Evolutionary conservation across 495 filamentous ascomycete genomes (phyloP), one percentile per base, ranked within the genome.

Genomic region (Aspergillus affinis): DNA sequence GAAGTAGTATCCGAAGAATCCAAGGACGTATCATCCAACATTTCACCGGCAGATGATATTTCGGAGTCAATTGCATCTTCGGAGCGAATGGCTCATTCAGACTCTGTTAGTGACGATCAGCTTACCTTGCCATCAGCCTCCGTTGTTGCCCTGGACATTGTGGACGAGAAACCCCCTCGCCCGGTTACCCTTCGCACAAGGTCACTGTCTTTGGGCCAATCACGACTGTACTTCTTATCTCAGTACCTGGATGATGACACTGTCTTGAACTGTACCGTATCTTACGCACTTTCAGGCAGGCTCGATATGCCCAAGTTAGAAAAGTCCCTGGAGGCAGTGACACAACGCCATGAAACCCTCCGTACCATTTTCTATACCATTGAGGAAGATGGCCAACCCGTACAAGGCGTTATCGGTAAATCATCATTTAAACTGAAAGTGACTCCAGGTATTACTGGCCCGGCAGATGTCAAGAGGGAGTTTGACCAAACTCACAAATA

Each of bases 401-500:
- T 51, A 17, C 49, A 51, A 15, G 49, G 21, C 6, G 12, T 51
- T 5, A 20, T 51, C 21, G 49, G 29, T 1, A 29, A 27, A 12
- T 51, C 49, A 5, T 1, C 21, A 9, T 51, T 51, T 51, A 20
- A 51, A 12, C 49, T 51, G 4, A 51, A 51, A 2, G 21, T 51
- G 4, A 12, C 12, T 29, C 21, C 20, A 1, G 49, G 49, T 6
- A 13, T 12, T 26, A 15, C 3, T 29, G 20, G 12, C 21, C 12
- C 49, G 21, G n/a, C 49, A 21, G 49, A 71, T 62, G 61, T 77
- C 20, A 73, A 76, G 55, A 55, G 54, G 4, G 77, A 79, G 44
- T 75, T 78, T 61, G 68, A 62, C 4, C 55, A 63, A 0, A 70
- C 77, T 10, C 58, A 57, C 49, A 6, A 51, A 9, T 26, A 26